Conservation (phyloP, 805 yeast species). For the Candida bentonensis region DNA sequence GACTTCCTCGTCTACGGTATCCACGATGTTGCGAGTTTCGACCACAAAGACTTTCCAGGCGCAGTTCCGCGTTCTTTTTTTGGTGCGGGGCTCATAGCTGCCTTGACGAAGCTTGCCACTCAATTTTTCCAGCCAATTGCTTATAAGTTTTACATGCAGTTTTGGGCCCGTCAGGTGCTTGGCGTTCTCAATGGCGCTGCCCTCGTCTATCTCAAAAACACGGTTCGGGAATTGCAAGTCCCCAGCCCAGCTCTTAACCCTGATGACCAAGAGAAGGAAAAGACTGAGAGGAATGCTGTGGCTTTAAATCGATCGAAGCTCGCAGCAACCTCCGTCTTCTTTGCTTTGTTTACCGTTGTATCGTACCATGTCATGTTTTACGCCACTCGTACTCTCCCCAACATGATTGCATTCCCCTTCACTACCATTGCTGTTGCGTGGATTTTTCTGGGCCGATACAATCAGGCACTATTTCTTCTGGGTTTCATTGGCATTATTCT, state of each 20-base stretch:
- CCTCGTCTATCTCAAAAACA: slow-evolving; percentile 29
- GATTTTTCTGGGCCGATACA: slow-evolving; percentile 35
- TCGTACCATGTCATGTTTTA: slow-evolving; percentile 77
- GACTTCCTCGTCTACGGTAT: slow-evolving; percentile 60
- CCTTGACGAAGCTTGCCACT: slow-evolving; percentile 27
- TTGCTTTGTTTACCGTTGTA: slow-evolving; percentile 38
- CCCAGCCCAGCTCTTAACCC: neutral
- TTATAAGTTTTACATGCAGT: slow-evolving; percentile 37
- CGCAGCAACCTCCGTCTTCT: slow-evolving; percentile 35
- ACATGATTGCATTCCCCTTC: slow-evolving; percentile 62
- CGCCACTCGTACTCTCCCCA: slow-evolving; percentile 79
- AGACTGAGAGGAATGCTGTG: slow-evolving; percentile 6
- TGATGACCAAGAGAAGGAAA: neutral
- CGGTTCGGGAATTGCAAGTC: neutral
- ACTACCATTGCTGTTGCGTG: slow-evolving; percentile 41
- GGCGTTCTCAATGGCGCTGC: slow-evolving; percentile 48
- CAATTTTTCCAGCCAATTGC: slow-evolving; percentile 10
- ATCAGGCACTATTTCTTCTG: slow-evolving; percentile 36
- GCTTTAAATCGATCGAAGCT: slow-evolving; percentile 5
- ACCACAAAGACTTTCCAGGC: slow-evolving; percentile 74
- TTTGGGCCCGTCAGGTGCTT: slow-evolving; percentile 41
- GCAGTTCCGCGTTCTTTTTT: slow-evolving; percentile 77
- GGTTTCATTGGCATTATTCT: slow-evolving; percentile 55
- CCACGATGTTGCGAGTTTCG: slow-evolving; percentile 33
- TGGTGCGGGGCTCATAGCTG: slow-evolving; percentile 48